These are phyloP conservation scores for Lachancea fermentati DNA, from an alignment of 805 yeast genomes.

Conservation along the genomic window DNA sequence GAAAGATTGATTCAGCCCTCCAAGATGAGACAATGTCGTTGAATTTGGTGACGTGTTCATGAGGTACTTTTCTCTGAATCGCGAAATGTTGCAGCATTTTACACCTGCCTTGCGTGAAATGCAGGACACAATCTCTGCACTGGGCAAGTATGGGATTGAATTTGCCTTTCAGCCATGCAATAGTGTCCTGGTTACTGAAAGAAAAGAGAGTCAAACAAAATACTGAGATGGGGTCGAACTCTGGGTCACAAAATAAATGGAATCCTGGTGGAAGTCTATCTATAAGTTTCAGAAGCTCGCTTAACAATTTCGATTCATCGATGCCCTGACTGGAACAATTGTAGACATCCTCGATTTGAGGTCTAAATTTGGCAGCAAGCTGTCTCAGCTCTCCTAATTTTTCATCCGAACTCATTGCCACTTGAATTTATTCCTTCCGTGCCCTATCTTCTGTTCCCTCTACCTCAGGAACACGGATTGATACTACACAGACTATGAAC, in stretches of 20 bases:
- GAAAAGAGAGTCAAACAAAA: slow-evolving; percentile 58
- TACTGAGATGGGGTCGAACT: slow-evolving; percentile 42
- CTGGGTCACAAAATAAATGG: slow-evolving; percentile 55
- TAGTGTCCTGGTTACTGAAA: slow-evolving; percentile 43
- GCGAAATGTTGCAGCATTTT: slow-evolving; percentile 48
- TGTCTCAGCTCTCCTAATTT: slow-evolving; percentile 8
- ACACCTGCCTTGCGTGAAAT: slow-evolving; percentile 50
- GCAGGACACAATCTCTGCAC: slow-evolving; percentile 50
- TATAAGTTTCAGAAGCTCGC: slow-evolving; percentile 35
- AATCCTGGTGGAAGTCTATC: slow-evolving; percentile 13
- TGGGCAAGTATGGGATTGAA: slow-evolving; percentile 37
- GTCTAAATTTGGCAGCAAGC: slow-evolving; percentile 17
- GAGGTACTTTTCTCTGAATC: slow-evolving; percentile 42
- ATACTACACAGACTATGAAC: slow-evolving; percentile 2
- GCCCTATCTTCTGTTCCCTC: neutral
- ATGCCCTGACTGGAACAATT: slow-evolving; percentile 23
- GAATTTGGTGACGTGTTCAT: slow-evolving; percentile 36
- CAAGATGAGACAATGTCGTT: slow-evolving; percentile 32
- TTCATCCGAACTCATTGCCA: slow-evolving; percentile 12
- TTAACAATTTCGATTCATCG: slow-evolving; percentile 31
- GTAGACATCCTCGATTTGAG: slow-evolving; percentile 26
- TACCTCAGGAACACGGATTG: neutral
- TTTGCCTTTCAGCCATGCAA: slow-evolving; percentile 38
- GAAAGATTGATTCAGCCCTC: slow-evolving; percentile 29
- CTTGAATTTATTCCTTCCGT: neutral